phyloP scores from a whole-genome alignment of 345 rosid species.

The Syzygium jambos region DNA sequence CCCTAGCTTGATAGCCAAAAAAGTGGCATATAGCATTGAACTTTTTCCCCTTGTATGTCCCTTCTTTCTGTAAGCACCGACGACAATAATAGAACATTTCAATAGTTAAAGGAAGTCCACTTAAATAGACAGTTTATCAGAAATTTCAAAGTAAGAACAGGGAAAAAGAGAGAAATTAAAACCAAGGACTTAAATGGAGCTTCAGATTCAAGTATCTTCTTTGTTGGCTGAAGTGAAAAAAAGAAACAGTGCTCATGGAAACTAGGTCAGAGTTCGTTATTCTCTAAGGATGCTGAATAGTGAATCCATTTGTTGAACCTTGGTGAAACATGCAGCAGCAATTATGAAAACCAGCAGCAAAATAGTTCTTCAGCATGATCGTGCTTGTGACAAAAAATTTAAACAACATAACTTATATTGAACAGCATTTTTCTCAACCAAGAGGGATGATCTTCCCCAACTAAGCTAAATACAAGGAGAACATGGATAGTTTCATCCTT shows the following conservation, averaged over 20 bases:
- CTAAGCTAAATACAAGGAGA: not conserved
- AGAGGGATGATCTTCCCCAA: not conserved
- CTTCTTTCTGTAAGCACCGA: conserved; percentile 62
- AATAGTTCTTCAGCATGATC: not conserved
- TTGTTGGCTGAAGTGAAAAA: not conserved
- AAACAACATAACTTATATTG: not conserved
- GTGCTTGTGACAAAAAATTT: not conserved
- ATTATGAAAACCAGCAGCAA: not conserved
- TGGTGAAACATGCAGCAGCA: not conserved
- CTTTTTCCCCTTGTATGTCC: conserved; percentile 88
- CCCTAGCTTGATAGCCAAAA: conserved; percentile 99
- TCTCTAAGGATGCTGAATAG: not conserved
- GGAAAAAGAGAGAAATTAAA: not conserved
- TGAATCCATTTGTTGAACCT: not conserved
- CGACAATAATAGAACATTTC: not conserved
- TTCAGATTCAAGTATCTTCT: not conserved
- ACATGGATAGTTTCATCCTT: not conserved
- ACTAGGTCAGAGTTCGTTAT: not conserved
- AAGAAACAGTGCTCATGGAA: not conserved
- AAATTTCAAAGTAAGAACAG: not conserved
- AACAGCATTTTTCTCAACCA: not conserved
- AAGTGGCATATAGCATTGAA: conserved; percentile 98
- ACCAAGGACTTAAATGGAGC: not conserved
- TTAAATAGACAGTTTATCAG: not conserved
- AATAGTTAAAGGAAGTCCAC: not conserved